These are phyloP conservation scores for Anisodus tanguticus DNA, from an alignment of 257 asterid species.

Conservation along the genomic window DNA sequence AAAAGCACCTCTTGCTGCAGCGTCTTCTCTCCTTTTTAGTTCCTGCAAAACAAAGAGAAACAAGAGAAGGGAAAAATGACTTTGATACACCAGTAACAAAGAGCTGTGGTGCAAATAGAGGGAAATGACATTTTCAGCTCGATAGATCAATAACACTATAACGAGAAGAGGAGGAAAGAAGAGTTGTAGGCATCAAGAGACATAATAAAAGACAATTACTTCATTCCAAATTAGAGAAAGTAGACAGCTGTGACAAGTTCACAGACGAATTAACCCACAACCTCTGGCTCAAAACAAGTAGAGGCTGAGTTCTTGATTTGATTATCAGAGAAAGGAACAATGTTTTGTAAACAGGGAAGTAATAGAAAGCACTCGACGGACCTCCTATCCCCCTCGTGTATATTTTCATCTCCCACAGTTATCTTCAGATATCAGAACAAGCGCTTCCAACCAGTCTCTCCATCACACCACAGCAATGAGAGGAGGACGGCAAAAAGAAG, in stretches of 20 bases:
- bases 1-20: conserved; percentile 78
- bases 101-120: not conserved
- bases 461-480: not conserved
- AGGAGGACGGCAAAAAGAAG: not conserved
- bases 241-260: not conserved
- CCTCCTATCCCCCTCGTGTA: not conserved
- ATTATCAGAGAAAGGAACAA: not conserved
- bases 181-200: not conserved
- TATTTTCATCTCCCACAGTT: not conserved
- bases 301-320: not conserved
- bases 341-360: not conserved
- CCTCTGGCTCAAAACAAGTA: not conserved
- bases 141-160: not conserved
- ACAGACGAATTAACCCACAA: not conserved
- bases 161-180: conserved; percentile 20
- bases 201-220: not conserved
- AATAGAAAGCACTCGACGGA: not conserved
- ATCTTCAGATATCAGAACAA: not conserved
- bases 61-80: conserved; percentile 12
- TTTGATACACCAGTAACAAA: not conserved
- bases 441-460: not conserved
- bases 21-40: conserved; percentile 39
- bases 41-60: conserved; percentile 27
- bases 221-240: not conserved
- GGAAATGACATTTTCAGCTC: conserved; percentile 7